phyloP scores from a whole-genome alignment of 257 asterid genomes.

The Nicotiana paniculata region DNA sequence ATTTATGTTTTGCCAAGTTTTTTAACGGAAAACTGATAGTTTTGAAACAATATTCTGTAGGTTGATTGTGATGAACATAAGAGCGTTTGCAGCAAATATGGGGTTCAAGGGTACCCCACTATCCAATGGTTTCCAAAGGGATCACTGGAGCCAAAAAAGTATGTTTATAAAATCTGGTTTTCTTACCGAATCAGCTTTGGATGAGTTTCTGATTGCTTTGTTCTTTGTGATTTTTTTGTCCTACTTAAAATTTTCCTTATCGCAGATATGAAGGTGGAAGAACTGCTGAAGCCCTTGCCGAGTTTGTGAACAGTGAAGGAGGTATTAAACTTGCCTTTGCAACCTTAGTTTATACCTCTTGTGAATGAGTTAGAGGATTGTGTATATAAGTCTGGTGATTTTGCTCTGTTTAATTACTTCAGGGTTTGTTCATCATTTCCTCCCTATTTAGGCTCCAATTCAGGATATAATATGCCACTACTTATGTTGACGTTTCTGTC shows the following conservation, averaged over 20 bases:
- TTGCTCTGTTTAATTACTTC: background rate
- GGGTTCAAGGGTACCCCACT: slow-evolving; percentile 90
- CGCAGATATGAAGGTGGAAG: slow-evolving; percentile 81
- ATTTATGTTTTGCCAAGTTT: background rate
- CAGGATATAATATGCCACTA: background rate
- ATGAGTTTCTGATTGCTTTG: background rate
- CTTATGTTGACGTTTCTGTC: background rate
- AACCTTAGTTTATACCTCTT: background rate
- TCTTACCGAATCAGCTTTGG: background rate
- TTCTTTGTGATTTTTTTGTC: background rate
- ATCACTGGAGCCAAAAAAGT: slow-evolving; percentile 85
- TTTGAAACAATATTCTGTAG: slow-evolving; percentile 29
- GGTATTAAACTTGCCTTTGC: slow-evolving; percentile 35
- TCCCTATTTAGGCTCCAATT: background rate
- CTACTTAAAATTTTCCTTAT: background rate
- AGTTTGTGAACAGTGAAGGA: slow-evolving; percentile 69
- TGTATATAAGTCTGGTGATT: background rate
- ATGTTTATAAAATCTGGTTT: slow-evolving; percentile 19
- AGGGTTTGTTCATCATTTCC: background rate
- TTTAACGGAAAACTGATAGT: background rate
- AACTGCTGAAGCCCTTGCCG: slow-evolving; percentile 74
- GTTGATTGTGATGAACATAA: slow-evolving; percentile 94
- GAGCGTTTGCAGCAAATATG: slow-evolving; percentile 73
- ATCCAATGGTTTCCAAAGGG: slow-evolving; percentile 96
- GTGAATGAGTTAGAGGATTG: background rate